A percentile compares a stretch with the other conserved stretches of the same genome.
phyloP scores from a whole-genome alignment of 768 basidiomycete species.

The Tulasnella sp. region DNA sequence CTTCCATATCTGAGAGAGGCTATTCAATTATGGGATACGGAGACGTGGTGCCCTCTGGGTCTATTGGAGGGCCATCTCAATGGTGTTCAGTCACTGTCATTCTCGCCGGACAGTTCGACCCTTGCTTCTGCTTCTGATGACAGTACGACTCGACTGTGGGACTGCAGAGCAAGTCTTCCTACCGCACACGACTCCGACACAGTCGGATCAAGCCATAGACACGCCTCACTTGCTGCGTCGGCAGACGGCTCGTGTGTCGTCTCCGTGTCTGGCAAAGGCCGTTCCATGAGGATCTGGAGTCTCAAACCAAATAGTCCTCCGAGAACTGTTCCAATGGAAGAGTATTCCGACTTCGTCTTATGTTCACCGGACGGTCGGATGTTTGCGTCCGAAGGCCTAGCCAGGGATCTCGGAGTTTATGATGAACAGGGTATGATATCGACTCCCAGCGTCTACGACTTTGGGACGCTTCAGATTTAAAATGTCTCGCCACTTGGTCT shows the following conservation, averaged over 20 bases:
- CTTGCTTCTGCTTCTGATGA: slow-evolving; percentile 1
- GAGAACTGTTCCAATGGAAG: neutral
- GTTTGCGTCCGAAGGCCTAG: neutral
- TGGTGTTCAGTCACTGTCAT: neutral
- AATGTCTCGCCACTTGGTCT: neutral
- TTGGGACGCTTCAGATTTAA: neutral
- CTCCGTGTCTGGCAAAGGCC: neutral
- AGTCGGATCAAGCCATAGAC: neutral
- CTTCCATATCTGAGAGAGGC: neutral
- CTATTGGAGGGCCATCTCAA: neutral
- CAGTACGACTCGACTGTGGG: neutral
- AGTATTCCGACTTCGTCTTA: neutral
- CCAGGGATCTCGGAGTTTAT: neutral
- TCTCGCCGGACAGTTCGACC: slow-evolving; percentile 2
- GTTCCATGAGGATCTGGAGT: neutral
- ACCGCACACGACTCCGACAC: neutral
- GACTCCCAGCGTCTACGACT: neutral
- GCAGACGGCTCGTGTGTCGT: neutral
- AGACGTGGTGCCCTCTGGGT: neutral
- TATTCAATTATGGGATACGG: neutral
- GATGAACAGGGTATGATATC: neutral
- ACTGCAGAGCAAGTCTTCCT: neutral
- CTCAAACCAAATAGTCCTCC: neutral
- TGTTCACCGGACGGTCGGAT: neutral
- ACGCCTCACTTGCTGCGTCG: neutral